A percentile compares a stretch with the other conserved stretches of the same genome.
Evolutionary conservation across 371 early-diverging fungal species (phyloP).

Genomic region (Actinomortierella ambigua): DNA sequence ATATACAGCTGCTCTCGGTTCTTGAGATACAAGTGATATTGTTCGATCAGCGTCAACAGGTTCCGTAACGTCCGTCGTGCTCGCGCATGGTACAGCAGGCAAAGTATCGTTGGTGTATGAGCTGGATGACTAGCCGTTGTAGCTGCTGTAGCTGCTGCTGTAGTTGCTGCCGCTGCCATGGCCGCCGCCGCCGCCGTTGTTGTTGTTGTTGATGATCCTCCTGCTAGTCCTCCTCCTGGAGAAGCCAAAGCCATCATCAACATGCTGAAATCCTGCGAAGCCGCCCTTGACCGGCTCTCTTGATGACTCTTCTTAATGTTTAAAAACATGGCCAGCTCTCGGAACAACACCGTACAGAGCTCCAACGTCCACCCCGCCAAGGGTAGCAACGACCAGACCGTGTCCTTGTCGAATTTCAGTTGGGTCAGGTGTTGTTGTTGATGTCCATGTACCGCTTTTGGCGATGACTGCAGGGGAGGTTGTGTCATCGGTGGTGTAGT

Average conservation of each 20-base stretch:
- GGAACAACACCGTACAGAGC: conserved; percentile 43
- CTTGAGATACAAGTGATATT: conserved; percentile 22
- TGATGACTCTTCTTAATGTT: conserved; percentile 18
- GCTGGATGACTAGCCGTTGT: not conserved
- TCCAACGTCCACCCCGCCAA: conserved; percentile 40
- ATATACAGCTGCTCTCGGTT: conserved; percentile 24
- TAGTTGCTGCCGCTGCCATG: conserved; percentile 4
- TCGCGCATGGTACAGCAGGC: conserved; percentile 36
- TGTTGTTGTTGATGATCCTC: conserved; percentile 2
- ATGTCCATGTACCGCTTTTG: conserved; percentile 7
- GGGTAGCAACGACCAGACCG: conserved; percentile 37
- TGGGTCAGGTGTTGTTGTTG: conserved; percentile 7
- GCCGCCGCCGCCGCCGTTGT: no score
- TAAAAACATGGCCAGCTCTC: conserved; percentile 34
- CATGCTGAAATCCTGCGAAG: no score
- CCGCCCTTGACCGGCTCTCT: not conserved
- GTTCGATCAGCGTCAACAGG: conserved; percentile 29
- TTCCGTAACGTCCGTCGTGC: conserved; percentile 32
- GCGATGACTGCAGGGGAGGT: no score
- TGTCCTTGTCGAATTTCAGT: conserved; percentile 26
- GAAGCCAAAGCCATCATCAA: no score
- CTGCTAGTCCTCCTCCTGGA: not conserved
- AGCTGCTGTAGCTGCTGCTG: no score
- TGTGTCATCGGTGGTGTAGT: no score
- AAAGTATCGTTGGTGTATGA: conserved; percentile 17